Percentiles rank a stretch among this genome's conserved stretches.
Conservation (phyloP, 2,329 filamentous ascomycete genomes). For the Penicillium sp. region DNA sequence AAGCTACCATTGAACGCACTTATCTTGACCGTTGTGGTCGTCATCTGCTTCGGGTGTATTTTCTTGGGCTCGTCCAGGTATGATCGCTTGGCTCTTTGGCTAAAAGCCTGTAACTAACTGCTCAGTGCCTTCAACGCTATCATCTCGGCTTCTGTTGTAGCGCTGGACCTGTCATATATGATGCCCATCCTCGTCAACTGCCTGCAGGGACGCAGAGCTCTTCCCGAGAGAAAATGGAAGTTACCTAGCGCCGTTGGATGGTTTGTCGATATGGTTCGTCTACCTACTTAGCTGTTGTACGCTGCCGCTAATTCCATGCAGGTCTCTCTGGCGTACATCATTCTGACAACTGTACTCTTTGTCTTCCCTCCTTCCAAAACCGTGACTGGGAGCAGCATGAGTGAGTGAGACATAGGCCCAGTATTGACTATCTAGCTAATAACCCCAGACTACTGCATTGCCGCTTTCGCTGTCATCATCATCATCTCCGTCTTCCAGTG, state of each 20-base stretch:
- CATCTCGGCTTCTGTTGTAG: constrained; percentile 65
- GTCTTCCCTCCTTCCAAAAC: constrained; percentile 65
- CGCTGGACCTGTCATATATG: constrained; percentile 66
- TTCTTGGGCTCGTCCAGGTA: constrained; percentile 57
- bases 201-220: constrained; percentile 58
- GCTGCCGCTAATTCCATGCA: constrained; percentile 24
- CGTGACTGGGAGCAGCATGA: constrained; percentile 65
- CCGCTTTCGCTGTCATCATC: constrained; percentile 55
- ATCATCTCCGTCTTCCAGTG: constrained; percentile 55
- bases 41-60: constrained; percentile 64
- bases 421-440: background rate
- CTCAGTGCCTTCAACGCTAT: constrained; percentile 65
- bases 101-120: background rate
- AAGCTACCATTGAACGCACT: constrained; percentile 64
- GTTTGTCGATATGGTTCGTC: constrained; percentile 52
- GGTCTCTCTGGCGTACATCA: constrained; percentile 57
- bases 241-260: constrained; percentile 54
- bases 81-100: constrained; percentile 2
- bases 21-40: constrained; percentile 55
- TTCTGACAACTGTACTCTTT: constrained; percentile 67
- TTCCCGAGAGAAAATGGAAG: constrained; percentile 58
- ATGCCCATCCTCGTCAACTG: constrained; percentile 68
- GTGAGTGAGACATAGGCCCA: constrained; percentile 35
- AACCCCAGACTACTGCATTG: constrained; percentile 38
- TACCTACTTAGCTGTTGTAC: background rate